Evolutionary conservation across 495 filamentous ascomycete genomes (phyloP), one percentile per base, ranked within the genome.

Genomic region (Cudoniella acicularis): DNA sequence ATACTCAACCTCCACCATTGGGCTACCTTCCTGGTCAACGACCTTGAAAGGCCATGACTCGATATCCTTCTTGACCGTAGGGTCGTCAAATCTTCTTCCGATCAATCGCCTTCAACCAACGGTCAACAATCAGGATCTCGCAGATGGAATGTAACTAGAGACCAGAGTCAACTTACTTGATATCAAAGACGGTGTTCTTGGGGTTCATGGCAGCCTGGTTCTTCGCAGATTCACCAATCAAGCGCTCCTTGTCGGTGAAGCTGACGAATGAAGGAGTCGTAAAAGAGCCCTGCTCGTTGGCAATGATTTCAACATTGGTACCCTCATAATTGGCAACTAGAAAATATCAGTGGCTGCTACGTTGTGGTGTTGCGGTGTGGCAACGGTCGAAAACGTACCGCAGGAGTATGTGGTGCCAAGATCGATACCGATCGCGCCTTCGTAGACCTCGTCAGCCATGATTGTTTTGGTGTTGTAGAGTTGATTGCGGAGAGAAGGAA

Each of bases 131-230:
- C 25, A 21, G 40, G 10, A 1, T 41, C 16, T 23, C 23, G 18
- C 36, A 16, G 23, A 11, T 49, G 23, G 43, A 42, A 17, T 4
- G 36, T 2, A 2, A 51, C 8, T 47, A 3, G 49, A 22, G 16
- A 8, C 20, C 48, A 24, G 10, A 36, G 24, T 43, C 60, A 56
- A 77, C 79, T 58, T 73, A 86, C 83, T 98, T 98, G 70, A 93
- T 91, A 75, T 98, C 94, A 81, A 98, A 98, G 79, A 98, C 87
- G 64, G 95, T 98, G 84, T 98, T 95, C 69, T 77, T 76, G 51
- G 94, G 94, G 86, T 98, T 98, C 87, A 98, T 96, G 74, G 94
- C 94, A 72, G 95, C 92, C 81, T 97, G 94, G 83, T 98, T 98
- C 88, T 97, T 98, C 73, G 94, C 94, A 40, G 93, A 88, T 84